Conservation (phyloP, 768 basidiomycete genomes). For the Saitozyma podzolica region DNA sequence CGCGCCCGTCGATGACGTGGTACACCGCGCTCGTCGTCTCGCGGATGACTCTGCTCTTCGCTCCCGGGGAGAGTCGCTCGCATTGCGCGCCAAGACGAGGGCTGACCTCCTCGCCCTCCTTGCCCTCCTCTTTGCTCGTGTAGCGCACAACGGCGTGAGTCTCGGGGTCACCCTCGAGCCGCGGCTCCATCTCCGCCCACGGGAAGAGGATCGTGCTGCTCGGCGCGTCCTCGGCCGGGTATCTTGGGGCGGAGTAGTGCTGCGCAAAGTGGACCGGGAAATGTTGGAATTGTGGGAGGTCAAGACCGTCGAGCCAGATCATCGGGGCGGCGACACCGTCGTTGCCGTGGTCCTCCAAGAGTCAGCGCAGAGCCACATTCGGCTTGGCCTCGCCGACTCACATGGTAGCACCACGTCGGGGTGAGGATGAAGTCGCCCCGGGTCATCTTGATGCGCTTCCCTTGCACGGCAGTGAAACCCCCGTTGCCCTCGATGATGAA, state of each 20-base stretch:
- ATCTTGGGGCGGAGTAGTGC: conserved; percentile 16
- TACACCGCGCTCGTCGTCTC: conserved; percentile 19
- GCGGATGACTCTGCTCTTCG: background rate
- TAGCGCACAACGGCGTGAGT: conserved; percentile 12
- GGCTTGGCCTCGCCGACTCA: conserved; percentile 1
- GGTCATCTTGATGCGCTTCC: conserved; percentile 17
- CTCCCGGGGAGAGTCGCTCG: conserved; percentile 14
- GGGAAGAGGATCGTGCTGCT: conserved; percentile 12
- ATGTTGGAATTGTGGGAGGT: conserved; percentile 21
- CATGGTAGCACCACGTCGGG: conserved; percentile 16
- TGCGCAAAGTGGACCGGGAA: conserved; percentile 23
- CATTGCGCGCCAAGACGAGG: conserved; percentile 17
- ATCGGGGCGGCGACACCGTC: conserved; percentile 17
- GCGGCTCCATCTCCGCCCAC: conserved; percentile 16
- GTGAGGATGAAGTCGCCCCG: conserved; percentile 23
- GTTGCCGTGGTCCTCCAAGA: conserved; percentile 14
- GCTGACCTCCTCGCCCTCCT: conserved; percentile 19
- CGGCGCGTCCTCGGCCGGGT: conserved; percentile 14
- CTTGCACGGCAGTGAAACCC: conserved; percentile 19
- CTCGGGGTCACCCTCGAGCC: conserved; percentile 11
- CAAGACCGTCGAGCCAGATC: conserved; percentile 26
- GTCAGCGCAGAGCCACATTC: background rate
- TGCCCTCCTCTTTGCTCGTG: conserved; percentile 7
- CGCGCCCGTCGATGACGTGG: conserved; percentile 18
- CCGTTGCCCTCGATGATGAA: conserved; percentile 22